These are phyloP conservation scores for Trichoderma harzianum DNA, from an alignment of 2,329 filamentous ascomycete genomes.

Conservation along the genomic window DNA sequence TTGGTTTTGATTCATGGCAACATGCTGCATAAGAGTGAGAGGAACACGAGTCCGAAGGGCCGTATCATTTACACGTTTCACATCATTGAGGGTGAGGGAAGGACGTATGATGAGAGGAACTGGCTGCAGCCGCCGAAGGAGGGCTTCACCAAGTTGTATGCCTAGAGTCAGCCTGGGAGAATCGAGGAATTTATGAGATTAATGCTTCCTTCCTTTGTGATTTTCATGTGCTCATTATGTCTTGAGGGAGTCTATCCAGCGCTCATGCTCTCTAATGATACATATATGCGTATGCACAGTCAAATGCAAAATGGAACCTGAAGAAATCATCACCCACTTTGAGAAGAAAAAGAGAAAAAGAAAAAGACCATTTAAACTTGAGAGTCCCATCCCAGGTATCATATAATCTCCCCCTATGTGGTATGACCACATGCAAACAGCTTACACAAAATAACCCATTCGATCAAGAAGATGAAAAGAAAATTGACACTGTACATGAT, in stretches of 20 bases:
- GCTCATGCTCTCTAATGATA: constrained; percentile 13
- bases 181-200: neutral
- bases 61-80: constrained; percentile 98
- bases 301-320: neutral
- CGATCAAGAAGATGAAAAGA: neutral
- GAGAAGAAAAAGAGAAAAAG: neutral
- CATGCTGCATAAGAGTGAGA: constrained; percentile 92
- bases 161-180: constrained; percentile 23
- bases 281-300: neutral
- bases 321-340: neutral
- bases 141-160: constrained; percentile 71
- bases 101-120: constrained; percentile 79
- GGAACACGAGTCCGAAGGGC: constrained; percentile 80
- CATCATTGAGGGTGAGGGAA: constrained; percentile 76
- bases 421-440: constrained; percentile 18
- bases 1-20: constrained; percentile 95
- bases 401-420: constrained; percentile 1
- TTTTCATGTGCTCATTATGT: neutral
- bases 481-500: neutral
- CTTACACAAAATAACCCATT: constrained; percentile 23
- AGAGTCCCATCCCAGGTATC: constrained; percentile 25
- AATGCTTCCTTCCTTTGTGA: neutral
- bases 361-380: neutral
- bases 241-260: constrained; percentile 7
- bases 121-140: constrained; percentile 84